These are phyloP conservation scores for Myotisia sp. DNA, from an alignment of 2,329 filamentous ascomycete genomes.

Conservation along the genomic window DNA sequence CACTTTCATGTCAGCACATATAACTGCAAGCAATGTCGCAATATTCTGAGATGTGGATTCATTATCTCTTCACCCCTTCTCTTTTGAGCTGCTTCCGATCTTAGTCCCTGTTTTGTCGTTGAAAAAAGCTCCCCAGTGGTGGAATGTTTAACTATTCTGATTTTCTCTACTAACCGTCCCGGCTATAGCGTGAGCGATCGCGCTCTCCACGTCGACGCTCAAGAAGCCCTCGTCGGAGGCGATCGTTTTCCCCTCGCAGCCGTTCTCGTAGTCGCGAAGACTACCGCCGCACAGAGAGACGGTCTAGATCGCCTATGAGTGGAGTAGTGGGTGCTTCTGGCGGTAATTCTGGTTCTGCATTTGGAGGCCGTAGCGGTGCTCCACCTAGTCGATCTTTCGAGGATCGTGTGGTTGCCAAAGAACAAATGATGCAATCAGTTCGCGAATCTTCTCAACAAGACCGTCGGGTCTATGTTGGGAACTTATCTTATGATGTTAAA, in stretches of 20 bases:
- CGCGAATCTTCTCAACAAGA: slow-evolving; percentile 95
- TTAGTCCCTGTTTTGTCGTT: not conserved
- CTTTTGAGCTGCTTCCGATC: too few relatives aligned
- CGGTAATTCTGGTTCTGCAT: slow-evolving; percentile 51
- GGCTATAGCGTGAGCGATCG: slow-evolving; percentile 59
- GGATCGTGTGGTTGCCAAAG: slow-evolving; percentile 67
- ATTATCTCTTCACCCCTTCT: too few relatives aligned
- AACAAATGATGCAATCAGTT: slow-evolving; percentile 91
- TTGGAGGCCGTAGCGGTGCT: slow-evolving; percentile 47
- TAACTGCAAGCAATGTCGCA: too few relatives aligned
- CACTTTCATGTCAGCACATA: too few relatives aligned
- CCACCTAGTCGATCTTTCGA: slow-evolving; percentile 62
- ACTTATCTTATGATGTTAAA: slow-evolving; percentile 98
- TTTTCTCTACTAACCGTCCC: too few relatives aligned
- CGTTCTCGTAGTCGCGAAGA: slow-evolving; percentile 67
- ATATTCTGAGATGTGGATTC: too few relatives aligned
- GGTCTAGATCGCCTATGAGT: slow-evolving; percentile 79
- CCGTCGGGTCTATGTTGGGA: slow-evolving; percentile 97
- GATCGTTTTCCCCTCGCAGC: slow-evolving; percentile 66
- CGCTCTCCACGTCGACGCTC: slow-evolving; percentile 55
- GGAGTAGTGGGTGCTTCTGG: slow-evolving; percentile 52
- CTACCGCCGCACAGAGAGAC: slow-evolving; percentile 58
- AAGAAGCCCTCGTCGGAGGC: slow-evolving; percentile 64
- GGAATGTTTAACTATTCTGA: too few relatives aligned
- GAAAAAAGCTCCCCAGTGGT: too few relatives aligned